Percentiles rank a stretch among this genome's conserved stretches.
Evolutionary conservation across 352 stramenopile species (phyloP).

Genomic region (Phytophthora hibernalis): DNA sequence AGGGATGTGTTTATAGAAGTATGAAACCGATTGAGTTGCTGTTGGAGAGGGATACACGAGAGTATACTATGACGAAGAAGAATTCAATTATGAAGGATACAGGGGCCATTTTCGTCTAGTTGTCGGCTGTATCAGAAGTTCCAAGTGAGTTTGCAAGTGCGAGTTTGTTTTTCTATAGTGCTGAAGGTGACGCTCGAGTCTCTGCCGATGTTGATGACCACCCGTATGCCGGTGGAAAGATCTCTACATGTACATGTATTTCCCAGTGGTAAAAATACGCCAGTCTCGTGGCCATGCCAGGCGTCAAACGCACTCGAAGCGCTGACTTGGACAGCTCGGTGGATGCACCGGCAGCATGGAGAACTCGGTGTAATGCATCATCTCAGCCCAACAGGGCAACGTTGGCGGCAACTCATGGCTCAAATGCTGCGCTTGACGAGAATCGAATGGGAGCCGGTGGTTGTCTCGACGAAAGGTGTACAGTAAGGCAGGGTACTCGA

Average conservation of each 20-base stretch:
- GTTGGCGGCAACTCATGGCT: slow-evolving; percentile 3
- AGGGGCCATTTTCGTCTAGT: background rate
- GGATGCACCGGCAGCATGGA: slow-evolving; percentile 11
- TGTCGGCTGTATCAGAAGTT: slow-evolving; percentile 3
- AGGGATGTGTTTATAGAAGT: slow-evolving; percentile 4
- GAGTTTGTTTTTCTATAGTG: too few species aligned
- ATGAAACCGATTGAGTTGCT: background rate
- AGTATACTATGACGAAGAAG: background rate
- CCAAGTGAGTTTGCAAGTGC: background rate
- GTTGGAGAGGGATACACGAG: background rate
- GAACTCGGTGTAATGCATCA: slow-evolving; percentile 12
- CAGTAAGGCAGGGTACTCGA: too few species aligned
- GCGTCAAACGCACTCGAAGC: background rate
- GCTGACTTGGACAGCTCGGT: background rate
- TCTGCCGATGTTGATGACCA: background rate
- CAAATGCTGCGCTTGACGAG: background rate
- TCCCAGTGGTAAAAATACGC: too few species aligned
- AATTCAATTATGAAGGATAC: background rate
- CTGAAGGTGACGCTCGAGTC: too few species aligned
- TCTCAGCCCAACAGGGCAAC: background rate
- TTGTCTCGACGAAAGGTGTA: slow-evolving; percentile 15
- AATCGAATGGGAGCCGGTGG: background rate
- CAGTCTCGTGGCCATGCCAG: background rate
- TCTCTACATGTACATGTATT: too few species aligned
- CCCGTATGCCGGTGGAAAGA: background rate